phyloP scores from a whole-genome alignment of 305 asterid species.

The Fraxinus platypoda region DNA sequence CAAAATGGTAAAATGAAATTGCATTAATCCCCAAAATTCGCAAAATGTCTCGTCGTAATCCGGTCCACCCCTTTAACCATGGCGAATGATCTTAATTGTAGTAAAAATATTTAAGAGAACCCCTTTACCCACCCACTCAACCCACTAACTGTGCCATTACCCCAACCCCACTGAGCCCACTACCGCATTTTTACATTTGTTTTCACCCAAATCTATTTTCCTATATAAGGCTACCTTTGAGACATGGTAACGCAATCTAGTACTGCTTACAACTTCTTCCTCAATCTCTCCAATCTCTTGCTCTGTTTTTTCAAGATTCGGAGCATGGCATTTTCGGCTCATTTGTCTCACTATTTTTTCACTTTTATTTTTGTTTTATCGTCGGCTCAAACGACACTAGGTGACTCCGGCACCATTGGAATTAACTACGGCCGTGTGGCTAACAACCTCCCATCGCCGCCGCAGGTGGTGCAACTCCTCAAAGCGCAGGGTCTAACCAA shows the following conservation, averaged over 20 bases:
- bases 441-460: slow-evolving; percentile 57
- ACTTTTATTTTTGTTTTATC: slow-evolving; percentile 13
- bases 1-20: neutral
- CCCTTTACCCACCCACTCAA: neutral
- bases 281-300: neutral
- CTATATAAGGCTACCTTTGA: neutral
- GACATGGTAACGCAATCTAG: neutral
- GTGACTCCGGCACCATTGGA: slow-evolving; percentile 44
- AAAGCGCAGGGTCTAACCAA: slow-evolving; percentile 46
- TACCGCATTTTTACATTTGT: neutral
- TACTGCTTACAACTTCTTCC: neutral
- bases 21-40: neutral
- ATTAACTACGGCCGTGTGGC: slow-evolving; percentile 76
- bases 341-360: neutral
- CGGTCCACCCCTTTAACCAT: neutral
- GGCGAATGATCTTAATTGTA: neutral
- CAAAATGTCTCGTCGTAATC: neutral
- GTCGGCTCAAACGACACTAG: neutral
- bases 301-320: neutral
- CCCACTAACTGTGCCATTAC: neutral
- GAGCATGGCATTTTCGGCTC: slow-evolving; percentile 10
- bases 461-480: slow-evolving; percentile 55
- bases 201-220: neutral
- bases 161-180: neutral
- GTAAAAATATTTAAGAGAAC: neutral